Evolutionary conservation across 2,329 filamentous ascomycete species (phyloP).

Genomic region (Penicillium sp.): DNA sequence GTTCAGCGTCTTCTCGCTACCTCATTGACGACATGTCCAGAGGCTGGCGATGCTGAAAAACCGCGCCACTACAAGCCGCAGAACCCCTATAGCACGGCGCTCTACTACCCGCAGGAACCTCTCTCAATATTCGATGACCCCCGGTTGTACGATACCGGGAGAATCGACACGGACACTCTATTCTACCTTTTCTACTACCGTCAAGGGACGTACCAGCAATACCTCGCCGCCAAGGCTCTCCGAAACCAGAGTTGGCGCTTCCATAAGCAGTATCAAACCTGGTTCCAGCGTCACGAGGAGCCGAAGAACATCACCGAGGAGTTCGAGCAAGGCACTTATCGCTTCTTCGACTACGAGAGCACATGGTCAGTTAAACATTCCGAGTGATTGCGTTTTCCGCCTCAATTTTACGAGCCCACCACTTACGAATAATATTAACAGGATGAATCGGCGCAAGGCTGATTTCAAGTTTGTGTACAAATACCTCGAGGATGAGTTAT

Average conservation of each 20-base stretch:
- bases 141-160: conserved; percentile 67
- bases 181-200: conserved; percentile 99
- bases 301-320: conserved; percentile 98
- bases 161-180: conserved; percentile 91
- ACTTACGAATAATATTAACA: conserved; percentile 39
- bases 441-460: conserved; percentile 98
- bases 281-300: conserved; percentile 98
- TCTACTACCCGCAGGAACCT: conserved; percentile 91
- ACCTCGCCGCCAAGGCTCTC: conserved; percentile 89
- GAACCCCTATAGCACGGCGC: conserved; percentile 71
- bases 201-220: conserved; percentile 93
- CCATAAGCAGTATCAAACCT: conserved; percentile 99
- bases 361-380: conserved; percentile 72
- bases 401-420: conserved; percentile 13
- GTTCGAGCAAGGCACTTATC: conserved; percentile 97
- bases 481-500: conserved; percentile 92
- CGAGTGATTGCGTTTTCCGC: not conserved
- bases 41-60: conserved; percentile 74
- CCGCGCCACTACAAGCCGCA: conserved; percentile 82
- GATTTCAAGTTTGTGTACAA: conserved; percentile 99
- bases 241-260: conserved; percentile 99
- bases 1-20: conserved; percentile 72
- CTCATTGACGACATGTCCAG: conserved; percentile 71
- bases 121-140: conserved; percentile 88
- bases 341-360: conserved; percentile 99